Conservation (phyloP, 2,329 filamentous ascomycete species). For the Monosporascus sp. region DNA sequence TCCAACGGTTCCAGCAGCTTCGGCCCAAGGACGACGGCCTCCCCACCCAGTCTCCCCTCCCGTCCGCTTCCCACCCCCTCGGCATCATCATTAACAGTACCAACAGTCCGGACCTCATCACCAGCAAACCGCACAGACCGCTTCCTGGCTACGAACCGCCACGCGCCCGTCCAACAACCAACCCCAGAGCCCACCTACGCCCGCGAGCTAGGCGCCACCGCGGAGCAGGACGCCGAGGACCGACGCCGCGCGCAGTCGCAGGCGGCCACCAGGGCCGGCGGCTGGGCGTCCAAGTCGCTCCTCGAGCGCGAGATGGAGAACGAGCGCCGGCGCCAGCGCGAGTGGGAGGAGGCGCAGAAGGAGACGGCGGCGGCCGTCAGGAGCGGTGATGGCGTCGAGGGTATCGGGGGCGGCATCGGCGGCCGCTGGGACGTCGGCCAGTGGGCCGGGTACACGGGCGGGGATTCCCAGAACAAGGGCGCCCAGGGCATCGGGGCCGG, state of each 20-base stretch:
- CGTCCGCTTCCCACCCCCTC: conserved; percentile 23
- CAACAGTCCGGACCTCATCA: neutral
- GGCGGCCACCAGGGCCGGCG: conserved; percentile 54
- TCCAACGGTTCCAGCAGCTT: conserved; percentile 5
- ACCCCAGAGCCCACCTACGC: conserved; percentile 45
- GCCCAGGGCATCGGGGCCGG: conserved; percentile 62
- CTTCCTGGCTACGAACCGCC: conserved; percentile 49
- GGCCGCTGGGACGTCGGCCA: conserved; percentile 73
- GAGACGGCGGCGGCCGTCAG: conserved; percentile 52
- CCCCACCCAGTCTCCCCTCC: conserved; percentile 10
- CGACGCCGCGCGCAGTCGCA: conserved; percentile 54
- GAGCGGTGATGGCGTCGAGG: conserved; percentile 50
- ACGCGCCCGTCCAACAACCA: conserved; percentile 32
- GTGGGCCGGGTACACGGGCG: conserved; percentile 69
- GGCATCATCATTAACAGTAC: neutral
- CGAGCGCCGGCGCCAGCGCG: conserved; percentile 68
- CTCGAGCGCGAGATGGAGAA: conserved; percentile 77
- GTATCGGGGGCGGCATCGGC: conserved; percentile 59
- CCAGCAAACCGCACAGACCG: conserved; percentile 36
- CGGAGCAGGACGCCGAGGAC: conserved; percentile 59
- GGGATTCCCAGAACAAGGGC: conserved; percentile 67
- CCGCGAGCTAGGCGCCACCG: conserved; percentile 48
- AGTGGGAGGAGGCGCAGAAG: conserved; percentile 74
- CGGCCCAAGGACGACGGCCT: conserved; percentile 22
- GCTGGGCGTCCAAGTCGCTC: conserved; percentile 62